phyloP scores from a whole-genome alignment of 176 grass and related monocot species.

The Triticum turgidum region DNA sequence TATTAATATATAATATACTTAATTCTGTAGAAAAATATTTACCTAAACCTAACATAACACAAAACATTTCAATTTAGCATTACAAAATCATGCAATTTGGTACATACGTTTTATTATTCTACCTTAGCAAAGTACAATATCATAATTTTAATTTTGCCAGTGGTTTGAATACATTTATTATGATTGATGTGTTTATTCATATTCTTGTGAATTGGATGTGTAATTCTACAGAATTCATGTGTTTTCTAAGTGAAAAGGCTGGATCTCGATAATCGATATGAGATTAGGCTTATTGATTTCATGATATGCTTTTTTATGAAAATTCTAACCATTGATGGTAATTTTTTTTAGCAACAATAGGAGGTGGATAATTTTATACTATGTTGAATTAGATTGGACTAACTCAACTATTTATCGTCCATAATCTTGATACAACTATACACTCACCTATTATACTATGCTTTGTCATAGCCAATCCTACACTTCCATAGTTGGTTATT shows the following conservation, averaged over 20 bases:
- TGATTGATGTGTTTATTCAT: too few relatives aligned
- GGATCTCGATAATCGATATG: background rate
- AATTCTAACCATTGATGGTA: background rate
- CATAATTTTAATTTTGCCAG: background rate
- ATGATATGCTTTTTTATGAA: background rate
- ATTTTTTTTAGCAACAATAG: background rate
- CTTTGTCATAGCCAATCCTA: background rate
- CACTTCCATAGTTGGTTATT: background rate
- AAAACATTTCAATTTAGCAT: background rate
- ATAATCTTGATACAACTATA: background rate
- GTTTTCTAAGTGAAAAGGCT: background rate
- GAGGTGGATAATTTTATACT: background rate
- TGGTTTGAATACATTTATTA: background rate
- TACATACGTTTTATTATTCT: background rate
- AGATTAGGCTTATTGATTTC: background rate
- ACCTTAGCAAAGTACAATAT: background rate
- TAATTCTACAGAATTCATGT: too few relatives aligned
- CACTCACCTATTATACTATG: background rate
- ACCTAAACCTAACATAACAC: background rate
- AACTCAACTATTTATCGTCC: background rate
- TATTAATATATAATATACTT: too few relatives aligned
- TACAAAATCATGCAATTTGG: background rate
- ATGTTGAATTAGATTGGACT: too few relatives aligned
- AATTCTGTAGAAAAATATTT: background rate
- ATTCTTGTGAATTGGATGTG: too few relatives aligned